Conservation (phyloP, 768 basidiomycete species). For the Xanthoconium purpureum region DNA sequence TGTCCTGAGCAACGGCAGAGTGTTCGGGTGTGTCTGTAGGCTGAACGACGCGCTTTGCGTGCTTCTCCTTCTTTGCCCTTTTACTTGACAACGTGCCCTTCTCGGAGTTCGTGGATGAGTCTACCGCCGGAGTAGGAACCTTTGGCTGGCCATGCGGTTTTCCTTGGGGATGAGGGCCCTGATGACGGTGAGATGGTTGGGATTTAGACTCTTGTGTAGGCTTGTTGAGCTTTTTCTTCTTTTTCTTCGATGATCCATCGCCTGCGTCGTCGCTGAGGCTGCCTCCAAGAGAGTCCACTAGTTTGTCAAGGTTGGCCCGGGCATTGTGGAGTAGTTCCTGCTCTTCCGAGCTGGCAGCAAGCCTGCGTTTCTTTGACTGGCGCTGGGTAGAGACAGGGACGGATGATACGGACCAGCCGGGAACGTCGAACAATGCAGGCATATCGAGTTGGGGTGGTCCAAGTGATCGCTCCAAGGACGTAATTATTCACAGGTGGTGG, state of each 20-base stretch:
- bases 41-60: conserved; percentile 17
- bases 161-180: not conserved
- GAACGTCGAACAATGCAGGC: conserved; percentile 56
- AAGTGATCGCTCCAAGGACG: not conserved
- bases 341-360: conserved; percentile 40
- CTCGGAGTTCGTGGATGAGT: conserved; percentile 10
- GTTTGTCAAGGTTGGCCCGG: conserved; percentile 57
- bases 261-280: conserved; percentile 22
- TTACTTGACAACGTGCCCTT: conserved; percentile 6
- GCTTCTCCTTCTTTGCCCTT: conserved; percentile 22
- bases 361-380: conserved; percentile 48
- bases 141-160: conserved; percentile 5
- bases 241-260: conserved; percentile 20
- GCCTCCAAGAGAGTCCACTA: conserved; percentile 48
- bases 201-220: not conserved
- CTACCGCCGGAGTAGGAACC: not conserved
- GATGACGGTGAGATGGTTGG: conserved; percentile 6
- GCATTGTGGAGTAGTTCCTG: conserved; percentile 37
- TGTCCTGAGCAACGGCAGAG: conserved; percentile 9
- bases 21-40: conserved; percentile 19
- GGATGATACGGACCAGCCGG: conserved; percentile 61
- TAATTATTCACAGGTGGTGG: not conserved
- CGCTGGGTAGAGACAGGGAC: conserved; percentile 37
- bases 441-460: conserved; percentile 10
- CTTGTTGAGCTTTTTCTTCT: conserved; percentile 7